Conservation (phyloP, 257 asterid genomes). For the Fraxinus excelsior region DNA sequence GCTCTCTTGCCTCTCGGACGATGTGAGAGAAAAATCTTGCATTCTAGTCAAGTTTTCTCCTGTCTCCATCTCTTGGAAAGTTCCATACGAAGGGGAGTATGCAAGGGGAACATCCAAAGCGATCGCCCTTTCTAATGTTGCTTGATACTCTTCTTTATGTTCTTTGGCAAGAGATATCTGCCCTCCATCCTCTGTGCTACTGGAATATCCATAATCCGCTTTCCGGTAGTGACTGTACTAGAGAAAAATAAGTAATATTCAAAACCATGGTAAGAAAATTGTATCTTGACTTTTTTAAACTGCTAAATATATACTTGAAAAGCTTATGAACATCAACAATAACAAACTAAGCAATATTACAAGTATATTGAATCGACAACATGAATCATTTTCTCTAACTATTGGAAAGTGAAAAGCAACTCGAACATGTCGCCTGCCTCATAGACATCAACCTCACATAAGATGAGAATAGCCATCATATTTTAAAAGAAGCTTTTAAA, state of each 20-base stretch:
- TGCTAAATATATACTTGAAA: background rate
- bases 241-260: conserved; percentile 13
- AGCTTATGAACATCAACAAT: background rate
- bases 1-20: conserved; percentile 25
- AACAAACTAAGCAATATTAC: background rate
- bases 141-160: conserved; percentile 73
- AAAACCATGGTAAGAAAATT: background rate
- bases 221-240: conserved; percentile 64
- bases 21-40: conserved; percentile 20
- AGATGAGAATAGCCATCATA: background rate
- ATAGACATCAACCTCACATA: background rate
- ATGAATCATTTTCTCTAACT: background rate
- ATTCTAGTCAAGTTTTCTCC: conserved; percentile 49
- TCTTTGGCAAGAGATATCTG: conserved; percentile 67
- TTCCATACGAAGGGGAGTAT: conserved; percentile 79
- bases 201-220: conserved; percentile 63
- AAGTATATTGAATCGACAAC: background rate
- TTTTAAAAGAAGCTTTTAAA: too few species aligned
- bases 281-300: background rate
- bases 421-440: background rate
- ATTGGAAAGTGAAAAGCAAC: background rate
- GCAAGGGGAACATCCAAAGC: conserved; percentile 77
- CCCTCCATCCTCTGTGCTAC: conserved; percentile 78
- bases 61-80: conserved; percentile 56
- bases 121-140: conserved; percentile 80